Conservation (phyloP, 177 flowering plant genomes). For the Vitis hybrid region DNA sequence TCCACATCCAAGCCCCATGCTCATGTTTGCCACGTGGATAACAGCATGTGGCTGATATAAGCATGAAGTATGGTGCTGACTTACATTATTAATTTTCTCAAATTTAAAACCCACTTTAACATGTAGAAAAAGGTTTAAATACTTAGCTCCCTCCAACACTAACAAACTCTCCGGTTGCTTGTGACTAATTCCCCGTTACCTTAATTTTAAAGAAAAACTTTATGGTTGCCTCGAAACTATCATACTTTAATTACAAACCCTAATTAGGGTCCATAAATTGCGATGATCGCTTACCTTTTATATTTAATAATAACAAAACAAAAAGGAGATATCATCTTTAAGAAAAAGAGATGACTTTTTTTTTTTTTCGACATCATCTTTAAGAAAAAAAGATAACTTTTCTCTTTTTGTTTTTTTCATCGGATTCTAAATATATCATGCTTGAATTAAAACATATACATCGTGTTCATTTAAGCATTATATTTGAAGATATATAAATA, state of each 20-base stretch:
- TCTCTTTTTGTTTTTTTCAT: no score
- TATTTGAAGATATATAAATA: no score
- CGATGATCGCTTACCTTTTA: slow-evolving; percentile 7
- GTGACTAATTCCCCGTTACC: slow-evolving; percentile 18
- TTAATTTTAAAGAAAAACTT: background rate
- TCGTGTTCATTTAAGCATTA: no score
- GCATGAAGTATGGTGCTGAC: slow-evolving; percentile 53
- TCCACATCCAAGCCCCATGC: slow-evolving; percentile 26
- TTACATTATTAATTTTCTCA: background rate
- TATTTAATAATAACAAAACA: no score
- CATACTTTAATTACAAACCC: slow-evolving; percentile 1
- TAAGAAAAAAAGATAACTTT: no score
- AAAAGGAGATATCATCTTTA: no score
- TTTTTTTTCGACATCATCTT: no score
- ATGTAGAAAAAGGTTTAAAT: background rate
- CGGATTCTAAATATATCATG: no score
- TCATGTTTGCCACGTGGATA: slow-evolving; percentile 37
- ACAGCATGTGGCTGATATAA: slow-evolving; percentile 37
- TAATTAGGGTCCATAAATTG: background rate
- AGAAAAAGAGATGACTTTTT: no score
- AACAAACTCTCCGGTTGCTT: slow-evolving; percentile 25
- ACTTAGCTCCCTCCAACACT: slow-evolving; percentile 10
- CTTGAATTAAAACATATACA: no score
- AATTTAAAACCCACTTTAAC: background rate
- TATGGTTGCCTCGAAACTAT: slow-evolving; percentile 18